Conservation (phyloP, 306 rosid species). For the Quercus mongolica region DNA sequence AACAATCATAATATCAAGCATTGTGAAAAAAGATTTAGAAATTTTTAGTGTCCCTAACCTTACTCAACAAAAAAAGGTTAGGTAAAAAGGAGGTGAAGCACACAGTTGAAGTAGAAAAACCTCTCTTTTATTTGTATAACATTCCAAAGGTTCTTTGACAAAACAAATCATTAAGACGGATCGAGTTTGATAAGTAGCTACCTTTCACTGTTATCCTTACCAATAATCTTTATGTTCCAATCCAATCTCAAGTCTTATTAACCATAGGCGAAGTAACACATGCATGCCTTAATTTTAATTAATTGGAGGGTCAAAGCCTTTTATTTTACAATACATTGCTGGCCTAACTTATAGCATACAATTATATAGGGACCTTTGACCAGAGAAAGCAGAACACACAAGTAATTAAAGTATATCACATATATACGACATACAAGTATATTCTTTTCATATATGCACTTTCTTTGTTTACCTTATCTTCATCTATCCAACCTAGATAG, state of each 20-base stretch:
- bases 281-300: not conserved
- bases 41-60: too few species aligned
- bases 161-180: constrained; percentile 1
- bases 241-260: not conserved
- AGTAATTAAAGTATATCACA: not conserved
- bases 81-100: too few species aligned
- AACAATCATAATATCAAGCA: too few species aligned
- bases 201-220: not conserved
- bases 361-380: constrained; percentile 5
- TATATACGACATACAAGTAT: not conserved
- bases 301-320: not conserved
- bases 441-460: too few species aligned
- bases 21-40: too few species aligned
- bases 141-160: not conserved
- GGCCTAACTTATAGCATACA: not conserved
- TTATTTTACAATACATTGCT: not conserved
- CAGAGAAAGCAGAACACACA: not conserved
- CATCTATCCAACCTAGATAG: too few species aligned
- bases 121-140: not conserved
- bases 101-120: not conserved
- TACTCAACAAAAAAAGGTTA: not conserved
- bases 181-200: not conserved
- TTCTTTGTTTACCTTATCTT: too few species aligned
- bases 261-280: not conserved
- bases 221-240: not conserved